A percentile compares a stretch with the other conserved stretches of the same genome.
These are phyloP conservation scores for Chaetomiaceae sp. DNA, from an alignment of 2,329 filamentous ascomycete species.

Conservation along the genomic window DNA sequence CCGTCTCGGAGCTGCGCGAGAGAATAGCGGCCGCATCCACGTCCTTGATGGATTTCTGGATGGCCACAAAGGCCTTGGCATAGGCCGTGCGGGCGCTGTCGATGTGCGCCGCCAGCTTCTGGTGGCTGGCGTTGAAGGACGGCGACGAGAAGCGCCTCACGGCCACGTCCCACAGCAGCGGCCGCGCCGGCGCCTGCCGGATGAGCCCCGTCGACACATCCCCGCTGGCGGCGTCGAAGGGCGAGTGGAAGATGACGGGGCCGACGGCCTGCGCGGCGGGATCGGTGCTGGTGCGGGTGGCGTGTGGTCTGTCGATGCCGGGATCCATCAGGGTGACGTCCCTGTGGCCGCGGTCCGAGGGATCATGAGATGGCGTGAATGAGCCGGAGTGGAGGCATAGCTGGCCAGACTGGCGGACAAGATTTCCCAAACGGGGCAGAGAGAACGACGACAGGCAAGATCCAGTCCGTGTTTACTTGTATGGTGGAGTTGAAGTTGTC, in stretches of 20 bases:
- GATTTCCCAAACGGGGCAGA: too few species aligned
- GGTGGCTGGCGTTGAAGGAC: slow-evolving; percentile 12
- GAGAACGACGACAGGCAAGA: too few species aligned
- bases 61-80: slow-evolving; percentile 17
- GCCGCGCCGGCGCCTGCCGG: neutral
- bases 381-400: neutral
- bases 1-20: slow-evolving; percentile 13
- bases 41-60: slow-evolving; percentile 16
- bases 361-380: neutral
- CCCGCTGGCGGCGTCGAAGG: slow-evolving; percentile 1
- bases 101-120: slow-evolving; percentile 7
- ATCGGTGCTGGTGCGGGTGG: neutral
- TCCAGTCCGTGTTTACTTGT: too few species aligned
- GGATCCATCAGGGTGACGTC: slow-evolving; percentile 8
- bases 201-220: slow-evolving; percentile 1
- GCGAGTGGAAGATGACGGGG: slow-evolving; percentile 2
- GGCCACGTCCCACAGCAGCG: slow-evolving; percentile 6
- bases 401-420: too few species aligned
- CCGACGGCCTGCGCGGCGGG: neutral
- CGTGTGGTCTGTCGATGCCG: neutral
- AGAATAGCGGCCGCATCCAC: slow-evolving; percentile 15
- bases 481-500: too few species aligned
- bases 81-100: slow-evolving; percentile 20
- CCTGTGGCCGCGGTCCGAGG: too few species aligned
- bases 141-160: slow-evolving; percentile 25